Percentiles rank a stretch among this genome's conserved stretches.
phyloP scores from a whole-genome alignment of 2,329 filamentous ascomycete genomes.

The Colletotrichum phormii region DNA sequence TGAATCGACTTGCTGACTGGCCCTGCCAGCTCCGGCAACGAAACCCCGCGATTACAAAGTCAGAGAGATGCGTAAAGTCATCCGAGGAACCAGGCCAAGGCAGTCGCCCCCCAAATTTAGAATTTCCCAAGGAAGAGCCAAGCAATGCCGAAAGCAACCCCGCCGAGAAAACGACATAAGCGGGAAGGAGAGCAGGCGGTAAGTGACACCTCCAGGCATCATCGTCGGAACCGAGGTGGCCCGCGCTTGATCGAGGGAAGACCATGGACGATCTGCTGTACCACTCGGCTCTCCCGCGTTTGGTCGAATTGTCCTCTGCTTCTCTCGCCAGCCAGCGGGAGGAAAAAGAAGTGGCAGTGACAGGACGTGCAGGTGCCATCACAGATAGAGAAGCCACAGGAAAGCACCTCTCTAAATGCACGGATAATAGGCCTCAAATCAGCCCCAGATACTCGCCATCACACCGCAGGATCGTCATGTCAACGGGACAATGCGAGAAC shows the following conservation, averaged over 20 bases:
- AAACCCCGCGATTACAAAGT: background rate
- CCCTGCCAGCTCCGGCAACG: background rate
- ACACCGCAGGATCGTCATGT: slow-evolving; percentile 21
- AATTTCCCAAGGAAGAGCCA: background rate
- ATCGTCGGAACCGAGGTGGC: slow-evolving; percentile 14
- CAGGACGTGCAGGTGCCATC: slow-evolving; percentile 6
- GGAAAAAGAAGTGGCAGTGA: slow-evolving; percentile 23
- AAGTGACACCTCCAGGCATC: slow-evolving; percentile 25
- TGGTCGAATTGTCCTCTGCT: background rate
- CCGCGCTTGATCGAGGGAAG: background rate
- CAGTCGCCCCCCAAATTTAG: slow-evolving; percentile 8
- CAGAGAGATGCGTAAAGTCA: too few species aligned
- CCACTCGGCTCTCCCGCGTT: background rate
- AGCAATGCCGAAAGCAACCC: background rate
- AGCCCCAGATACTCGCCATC: slow-evolving; percentile 9
- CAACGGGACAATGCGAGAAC: background rate
- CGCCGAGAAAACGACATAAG: background rate
- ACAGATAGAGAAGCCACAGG: slow-evolving; percentile 9
- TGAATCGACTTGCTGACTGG: background rate
- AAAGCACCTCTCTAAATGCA: background rate
- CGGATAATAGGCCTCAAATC: background rate
- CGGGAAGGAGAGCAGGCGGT: slow-evolving; percentile 6
- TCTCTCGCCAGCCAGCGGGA: background rate
- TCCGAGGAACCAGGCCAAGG: background rate
- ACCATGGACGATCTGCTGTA: background rate